Percentiles rank a stretch among this genome's conserved stretches.
Conservation (phyloP, 805 yeast genomes). For the Myxozyma sirexii region DNA sequence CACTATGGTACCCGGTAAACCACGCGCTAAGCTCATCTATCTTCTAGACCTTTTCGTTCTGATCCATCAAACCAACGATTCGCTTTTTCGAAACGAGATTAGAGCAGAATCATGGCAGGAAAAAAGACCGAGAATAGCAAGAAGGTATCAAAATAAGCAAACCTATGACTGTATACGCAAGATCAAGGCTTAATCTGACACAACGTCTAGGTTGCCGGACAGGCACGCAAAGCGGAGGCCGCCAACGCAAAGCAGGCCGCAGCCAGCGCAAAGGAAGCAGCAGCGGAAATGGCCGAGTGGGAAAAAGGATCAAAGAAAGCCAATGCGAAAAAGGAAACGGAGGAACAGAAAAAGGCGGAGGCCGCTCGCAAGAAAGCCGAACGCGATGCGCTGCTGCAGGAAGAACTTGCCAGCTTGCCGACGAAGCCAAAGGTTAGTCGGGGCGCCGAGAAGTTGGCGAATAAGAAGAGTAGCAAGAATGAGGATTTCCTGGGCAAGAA, state of each 20-base stretch:
- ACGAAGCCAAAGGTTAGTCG: slow-evolving; percentile 54
- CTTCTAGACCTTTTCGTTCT: neutral
- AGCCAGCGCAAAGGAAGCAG: slow-evolving; percentile 51
- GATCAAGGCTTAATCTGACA: neutral
- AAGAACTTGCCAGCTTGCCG: slow-evolving; percentile 67
- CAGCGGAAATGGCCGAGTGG: slow-evolving; percentile 67
- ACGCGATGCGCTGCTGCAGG: slow-evolving; percentile 65
- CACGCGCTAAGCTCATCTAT: neutral
- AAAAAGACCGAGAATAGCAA: slow-evolving; percentile 35
- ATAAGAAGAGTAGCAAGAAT: slow-evolving; percentile 60
- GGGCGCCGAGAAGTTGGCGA: slow-evolving; percentile 70
- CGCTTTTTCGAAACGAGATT: no score
- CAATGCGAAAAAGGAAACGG: slow-evolving; percentile 69
- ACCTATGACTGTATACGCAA: neutral
- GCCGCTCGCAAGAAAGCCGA: slow-evolving; percentile 78
- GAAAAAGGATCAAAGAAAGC: slow-evolving; percentile 70
- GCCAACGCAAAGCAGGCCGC: slow-evolving; percentile 61
- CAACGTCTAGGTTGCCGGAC: slow-evolving; percentile 35
- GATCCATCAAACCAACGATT: no score
- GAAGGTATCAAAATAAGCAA: slow-evolving; percentile 28
- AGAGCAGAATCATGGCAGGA: slow-evolving; percentile 16
- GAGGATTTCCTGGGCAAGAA: slow-evolving; percentile 67
- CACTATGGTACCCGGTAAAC: no score
- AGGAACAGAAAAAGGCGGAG: slow-evolving; percentile 69
- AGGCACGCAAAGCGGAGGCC: slow-evolving; percentile 57